Conservation (phyloP, 371 early-diverging fungal species). For the Nematocida sp. region DNA sequence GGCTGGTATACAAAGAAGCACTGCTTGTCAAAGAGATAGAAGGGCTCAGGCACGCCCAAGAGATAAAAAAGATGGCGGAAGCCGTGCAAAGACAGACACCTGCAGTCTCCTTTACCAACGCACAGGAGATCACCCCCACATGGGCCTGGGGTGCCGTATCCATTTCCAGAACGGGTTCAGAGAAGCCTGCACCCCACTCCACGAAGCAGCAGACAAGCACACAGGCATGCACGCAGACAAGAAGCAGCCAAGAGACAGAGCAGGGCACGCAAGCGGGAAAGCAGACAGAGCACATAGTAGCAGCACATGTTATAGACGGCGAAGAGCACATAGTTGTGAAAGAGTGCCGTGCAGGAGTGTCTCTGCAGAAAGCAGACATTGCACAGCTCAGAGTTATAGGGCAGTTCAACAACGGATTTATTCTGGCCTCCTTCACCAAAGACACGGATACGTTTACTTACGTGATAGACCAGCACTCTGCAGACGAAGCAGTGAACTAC, state of each 20-base stretch:
- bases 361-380: conserved; percentile 72
- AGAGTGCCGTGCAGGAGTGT: not conserved
- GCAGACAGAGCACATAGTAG: not conserved
- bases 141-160: too few relatives aligned
- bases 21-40: not conserved
- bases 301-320: conserved; percentile 2
- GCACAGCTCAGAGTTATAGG: conserved; percentile 75
- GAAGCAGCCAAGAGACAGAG: not conserved
- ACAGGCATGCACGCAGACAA: not conserved
- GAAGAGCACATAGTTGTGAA: not conserved
- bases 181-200: not conserved
- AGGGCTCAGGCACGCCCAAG: not conserved
- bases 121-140: too few relatives aligned
- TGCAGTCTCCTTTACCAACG: too few relatives aligned
- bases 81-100: too few relatives aligned
- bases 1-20: conserved; percentile 14
- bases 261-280: not conserved
- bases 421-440: conserved; percentile 69
- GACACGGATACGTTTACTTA: conserved; percentile 69
- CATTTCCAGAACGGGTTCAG: not conserved
- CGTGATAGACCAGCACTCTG: conserved; percentile 92
- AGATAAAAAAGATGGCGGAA: not conserved
- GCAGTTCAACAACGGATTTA: conserved; percentile 94
- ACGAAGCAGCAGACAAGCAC: not conserved
- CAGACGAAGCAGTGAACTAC: conserved; percentile 91